Percentiles rank a stretch among this genome's conserved stretches.
Evolutionary conservation across 306 rosid genomes (phyloP).

Genomic region (Rosa persica): DNA sequence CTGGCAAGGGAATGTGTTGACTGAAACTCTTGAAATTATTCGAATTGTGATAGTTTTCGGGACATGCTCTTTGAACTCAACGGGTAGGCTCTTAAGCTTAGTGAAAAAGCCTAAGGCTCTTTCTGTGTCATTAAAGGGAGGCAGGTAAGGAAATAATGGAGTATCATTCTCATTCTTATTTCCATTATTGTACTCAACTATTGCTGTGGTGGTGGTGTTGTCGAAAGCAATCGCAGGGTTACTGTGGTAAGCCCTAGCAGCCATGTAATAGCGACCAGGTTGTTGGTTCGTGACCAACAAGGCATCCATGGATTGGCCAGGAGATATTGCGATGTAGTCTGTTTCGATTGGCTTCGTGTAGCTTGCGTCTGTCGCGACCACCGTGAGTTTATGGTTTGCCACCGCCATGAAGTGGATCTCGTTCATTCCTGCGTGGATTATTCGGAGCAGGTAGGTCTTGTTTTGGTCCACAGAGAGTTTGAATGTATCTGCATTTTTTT

Average conservation of each 20-base stretch:
- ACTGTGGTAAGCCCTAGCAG: conserved; percentile 45
- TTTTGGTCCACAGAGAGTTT: conserved; percentile 38
- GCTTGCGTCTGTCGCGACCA: conserved; percentile 58
- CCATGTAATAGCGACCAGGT: conserved; percentile 50
- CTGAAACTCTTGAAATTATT: conserved; percentile 34
- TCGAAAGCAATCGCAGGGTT: conserved; percentile 12
- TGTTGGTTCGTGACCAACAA: conserved; percentile 45
- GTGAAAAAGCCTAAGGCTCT: conserved; percentile 32
- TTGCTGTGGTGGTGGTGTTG: conserved; percentile 49
- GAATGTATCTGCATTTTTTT: conserved; percentile 40
- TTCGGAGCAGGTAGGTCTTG: conserved; percentile 33
- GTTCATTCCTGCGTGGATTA: conserved; percentile 48
- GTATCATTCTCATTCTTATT: background rate
- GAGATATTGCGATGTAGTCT: conserved; percentile 45
- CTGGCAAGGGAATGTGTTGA: conserved; percentile 44
- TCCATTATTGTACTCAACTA: conserved; percentile 33
- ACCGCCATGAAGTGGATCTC: conserved; percentile 42
- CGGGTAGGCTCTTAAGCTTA: conserved; percentile 38
- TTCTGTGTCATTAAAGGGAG: conserved; percentile 40
- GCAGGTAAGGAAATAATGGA: conserved; percentile 47
- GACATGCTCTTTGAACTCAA: conserved; percentile 26
- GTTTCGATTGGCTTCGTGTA: conserved; percentile 48
- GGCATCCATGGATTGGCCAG: conserved; percentile 60
- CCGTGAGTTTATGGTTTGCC: conserved; percentile 47
- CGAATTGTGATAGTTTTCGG: conserved; percentile 32